phyloP scores from a whole-genome alignment of 2,329 filamentous ascomycete genomes.

The Trichoderma brevicompactum region DNA sequence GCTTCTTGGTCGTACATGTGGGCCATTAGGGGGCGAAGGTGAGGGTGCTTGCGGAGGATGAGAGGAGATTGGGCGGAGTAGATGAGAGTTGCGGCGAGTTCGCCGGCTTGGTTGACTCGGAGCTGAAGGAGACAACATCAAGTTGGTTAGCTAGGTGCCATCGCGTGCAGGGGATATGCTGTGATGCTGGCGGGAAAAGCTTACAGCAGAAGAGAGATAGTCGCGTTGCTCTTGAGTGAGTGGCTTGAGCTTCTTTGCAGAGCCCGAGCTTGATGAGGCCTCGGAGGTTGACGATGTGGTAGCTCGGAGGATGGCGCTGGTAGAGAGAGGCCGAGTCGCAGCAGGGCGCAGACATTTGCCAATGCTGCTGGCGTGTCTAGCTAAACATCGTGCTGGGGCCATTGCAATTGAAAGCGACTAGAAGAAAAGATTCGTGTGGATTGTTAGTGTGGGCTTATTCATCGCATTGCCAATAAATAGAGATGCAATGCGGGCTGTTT shows the following conservation, averaged over 20 bases:
- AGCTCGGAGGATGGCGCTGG: constrained; percentile 32
- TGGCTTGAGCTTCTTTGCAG: constrained; percentile 55
- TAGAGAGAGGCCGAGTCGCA: constrained; percentile 29
- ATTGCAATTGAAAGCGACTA: constrained; percentile 22
- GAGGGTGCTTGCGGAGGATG: constrained; percentile 78
- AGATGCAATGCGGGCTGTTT: background rate
- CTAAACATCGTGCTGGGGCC: constrained; percentile 32
- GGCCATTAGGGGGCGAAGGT: constrained; percentile 86
- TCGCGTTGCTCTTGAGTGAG: constrained; percentile 72
- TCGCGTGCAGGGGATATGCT: background rate
- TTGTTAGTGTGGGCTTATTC: background rate
- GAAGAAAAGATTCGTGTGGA: background rate
- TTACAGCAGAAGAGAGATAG: constrained; percentile 74
- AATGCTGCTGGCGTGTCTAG: constrained; percentile 26
- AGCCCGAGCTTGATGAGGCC: constrained; percentile 16
- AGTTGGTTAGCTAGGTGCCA: background rate
- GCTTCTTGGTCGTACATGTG: constrained; percentile 99
- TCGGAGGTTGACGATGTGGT: constrained; percentile 22
- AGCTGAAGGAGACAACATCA: constrained; percentile 55
- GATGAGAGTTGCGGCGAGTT: constrained; percentile 94
- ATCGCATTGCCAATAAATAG: background rate
- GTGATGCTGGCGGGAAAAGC: constrained; percentile 32
- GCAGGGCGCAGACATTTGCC: constrained; percentile 22
- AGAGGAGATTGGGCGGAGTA: constrained; percentile 87
- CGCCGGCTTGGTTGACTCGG: constrained; percentile 95